Evolutionary conservation across 2,329 filamentous ascomycete species (phyloP), one percentile per base, ranked within the genome.

Genomic region (Aspergillus caelatus): DNA sequence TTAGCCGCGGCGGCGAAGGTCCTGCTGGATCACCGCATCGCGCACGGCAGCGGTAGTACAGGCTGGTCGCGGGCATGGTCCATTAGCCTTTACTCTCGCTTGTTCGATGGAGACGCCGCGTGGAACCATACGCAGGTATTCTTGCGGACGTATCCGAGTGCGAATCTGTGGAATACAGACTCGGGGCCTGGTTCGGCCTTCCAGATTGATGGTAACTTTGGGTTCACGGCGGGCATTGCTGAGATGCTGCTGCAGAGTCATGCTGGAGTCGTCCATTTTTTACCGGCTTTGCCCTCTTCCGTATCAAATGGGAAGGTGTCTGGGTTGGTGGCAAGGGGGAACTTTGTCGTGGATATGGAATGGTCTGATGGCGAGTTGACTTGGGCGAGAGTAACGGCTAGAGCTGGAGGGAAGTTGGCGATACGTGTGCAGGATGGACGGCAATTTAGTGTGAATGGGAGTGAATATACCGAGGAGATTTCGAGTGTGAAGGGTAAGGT

Each of bases 61-160:
- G 82, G 83, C 0, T 85, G 82, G 83, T 81, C 79, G 0, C 75
- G 80, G 14, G 79, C 80, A 3, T 85, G 82, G 82, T 70, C 80
- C 0, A 74, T 84, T 4, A 80, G 78, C 39, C 73, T 83, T 23
- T 80, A 80, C 55, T 82, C 82, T 3, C 78, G 83, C 0, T 71
- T 84, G 0, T 72, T 77, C 30, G 75, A 80, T 60, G 67, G 66
- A 2, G 72, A 75, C 50, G 70, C 75, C 28, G 75, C 74, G 50
- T 67, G 75, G 58, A 70, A 72, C 48, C 75, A 80, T 3, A 81
- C 80, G 64, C 68, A 72, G 28, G 75, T 77, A 34, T 61, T 54
- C n/a, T 21, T 63, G 46, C 43, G 62, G 19, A 60, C 16, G 5
- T 64, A 62, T 30, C 61, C 58, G 2, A 64, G 56, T 30, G 43